These are phyloP conservation scores for Sphaerulina musiva DNA, from an alignment of 2,329 filamentous ascomycete species.

Conservation along the genomic window DNA sequence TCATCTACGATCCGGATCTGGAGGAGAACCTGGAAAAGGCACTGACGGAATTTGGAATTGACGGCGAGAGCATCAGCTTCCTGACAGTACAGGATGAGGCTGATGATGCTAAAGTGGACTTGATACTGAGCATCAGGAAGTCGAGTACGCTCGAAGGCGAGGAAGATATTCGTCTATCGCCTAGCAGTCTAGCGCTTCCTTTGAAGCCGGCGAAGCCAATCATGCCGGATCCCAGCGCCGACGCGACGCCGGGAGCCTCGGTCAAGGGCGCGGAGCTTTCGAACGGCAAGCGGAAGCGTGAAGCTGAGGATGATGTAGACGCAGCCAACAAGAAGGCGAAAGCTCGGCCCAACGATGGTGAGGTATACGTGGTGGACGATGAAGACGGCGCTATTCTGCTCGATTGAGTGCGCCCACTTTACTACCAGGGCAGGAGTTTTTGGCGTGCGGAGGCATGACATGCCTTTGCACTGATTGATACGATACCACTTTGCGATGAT, in stretches of 20 bases:
- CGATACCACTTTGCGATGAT: conserved; percentile 6
- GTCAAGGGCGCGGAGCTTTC: conserved; percentile 4
- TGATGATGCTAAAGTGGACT: conserved; percentile 72
- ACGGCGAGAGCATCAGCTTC: conserved; percentile 56
- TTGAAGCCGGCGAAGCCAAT: conserved; percentile 18
- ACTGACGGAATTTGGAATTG: conserved; percentile 68
- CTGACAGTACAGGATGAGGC: conserved; percentile 79
- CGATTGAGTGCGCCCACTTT: conserved; percentile 19
- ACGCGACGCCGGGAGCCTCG: conserved; percentile 9
- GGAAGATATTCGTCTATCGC: conserved; percentile 15
- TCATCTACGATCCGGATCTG: conserved; percentile 86
- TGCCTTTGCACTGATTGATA: neutral
- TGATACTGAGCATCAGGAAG: conserved; percentile 51
- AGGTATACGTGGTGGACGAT: conserved; percentile 23
- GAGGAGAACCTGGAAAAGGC: conserved; percentile 79
- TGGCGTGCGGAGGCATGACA: neutral
- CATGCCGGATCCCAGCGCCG: conserved; percentile 14
- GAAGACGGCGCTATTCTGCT: conserved; percentile 29
- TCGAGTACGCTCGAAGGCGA: conserved; percentile 10
- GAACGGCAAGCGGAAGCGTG: conserved; percentile 27
- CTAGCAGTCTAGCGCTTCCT: conserved; percentile 18
- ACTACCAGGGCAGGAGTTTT: neutral
- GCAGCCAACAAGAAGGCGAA: conserved; percentile 23
- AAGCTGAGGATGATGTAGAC: conserved; percentile 24
- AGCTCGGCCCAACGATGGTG: conserved; percentile 18